These are phyloP conservation scores for Mycosphaerella sp. DNA, from an alignment of 2,329 filamentous ascomycete genomes.

Conservation along the genomic window DNA sequence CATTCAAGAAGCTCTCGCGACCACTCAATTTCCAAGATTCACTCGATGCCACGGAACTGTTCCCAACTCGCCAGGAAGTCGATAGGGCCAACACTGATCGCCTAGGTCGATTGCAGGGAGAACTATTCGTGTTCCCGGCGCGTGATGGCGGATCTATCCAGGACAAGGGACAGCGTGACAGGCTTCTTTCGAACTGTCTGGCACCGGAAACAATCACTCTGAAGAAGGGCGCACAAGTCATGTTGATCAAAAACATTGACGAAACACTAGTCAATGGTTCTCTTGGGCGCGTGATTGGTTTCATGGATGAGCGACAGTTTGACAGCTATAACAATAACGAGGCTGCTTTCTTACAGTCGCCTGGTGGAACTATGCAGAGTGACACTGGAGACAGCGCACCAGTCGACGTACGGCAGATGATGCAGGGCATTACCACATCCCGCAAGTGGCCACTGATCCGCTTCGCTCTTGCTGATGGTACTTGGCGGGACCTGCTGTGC, in stretches of 20 bases:
- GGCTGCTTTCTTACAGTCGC: constrained; percentile 21
- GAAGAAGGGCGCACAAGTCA: constrained; percentile 91
- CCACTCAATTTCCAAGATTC: constrained; percentile 67
- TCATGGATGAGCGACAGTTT: constrained; percentile 61
- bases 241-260: constrained; percentile 99
- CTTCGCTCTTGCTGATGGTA: constrained; percentile 75
- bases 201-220: constrained; percentile 73
- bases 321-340: constrained; percentile 31
- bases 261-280: constrained; percentile 91
- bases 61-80: constrained; percentile 84
- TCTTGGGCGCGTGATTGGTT: constrained; percentile 74
- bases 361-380: constrained; percentile 32
- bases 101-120: constrained; percentile 65
- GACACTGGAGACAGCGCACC: constrained; percentile 23
- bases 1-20: constrained; percentile 68
- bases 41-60: constrained; percentile 81
- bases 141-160: constrained; percentile 62
- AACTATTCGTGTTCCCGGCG: constrained; percentile 63
- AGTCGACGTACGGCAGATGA: constrained; percentile 45
- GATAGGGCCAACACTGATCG: constrained; percentile 75
- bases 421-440: constrained; percentile 44
- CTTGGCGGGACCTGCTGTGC: constrained; percentile 68
- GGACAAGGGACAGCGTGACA: constrained; percentile 65
- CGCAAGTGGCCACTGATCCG: constrained; percentile 74
- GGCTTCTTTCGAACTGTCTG: constrained; percentile 84